Percentiles rank a stretch among this genome's conserved stretches.
Evolutionary conservation across 208 protist species (phyloP).

Genomic region (Herpetomonas muscarum): DNA sequence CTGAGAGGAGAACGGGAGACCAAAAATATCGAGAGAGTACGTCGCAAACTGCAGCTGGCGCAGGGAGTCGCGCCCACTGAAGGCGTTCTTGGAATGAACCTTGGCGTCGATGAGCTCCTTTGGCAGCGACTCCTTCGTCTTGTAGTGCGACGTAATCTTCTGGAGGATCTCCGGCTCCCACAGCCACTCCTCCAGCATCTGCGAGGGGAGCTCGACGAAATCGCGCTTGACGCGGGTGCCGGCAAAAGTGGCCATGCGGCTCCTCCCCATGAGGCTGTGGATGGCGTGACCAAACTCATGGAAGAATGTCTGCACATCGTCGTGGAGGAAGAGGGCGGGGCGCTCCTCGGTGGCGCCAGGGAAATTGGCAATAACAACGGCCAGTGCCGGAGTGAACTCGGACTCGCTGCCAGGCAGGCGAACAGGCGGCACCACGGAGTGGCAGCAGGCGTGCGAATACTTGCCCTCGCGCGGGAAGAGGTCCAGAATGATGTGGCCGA

Average conservation of each 20-base stretch:
- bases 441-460: slow-evolving; percentile 79
- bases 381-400: slow-evolving; percentile 68
- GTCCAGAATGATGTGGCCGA: slow-evolving; percentile 81
- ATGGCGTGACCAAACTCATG: slow-evolving; percentile 90
- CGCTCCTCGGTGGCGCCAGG: slow-evolving; percentile 53
- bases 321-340: slow-evolving; percentile 74
- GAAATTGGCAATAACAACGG: slow-evolving; percentile 82
- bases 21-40: slow-evolving; percentile 75
- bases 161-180: slow-evolving; percentile 82
- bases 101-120: slow-evolving; percentile 67
- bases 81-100: slow-evolving; percentile 72
- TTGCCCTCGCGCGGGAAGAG: slow-evolving; percentile 86
- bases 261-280: slow-evolving; percentile 73
- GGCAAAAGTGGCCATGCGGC: slow-evolving; percentile 72
- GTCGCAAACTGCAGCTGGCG: slow-evolving; percentile 77
- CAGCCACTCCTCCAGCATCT: slow-evolving; percentile 89
- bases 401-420: slow-evolving; percentile 34
- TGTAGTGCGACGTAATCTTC: slow-evolving; percentile 77
- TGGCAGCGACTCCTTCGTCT: slow-evolving; percentile 69
- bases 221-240: slow-evolving; percentile 76
- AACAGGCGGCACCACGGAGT: slow-evolving; percentile 69
- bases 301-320: slow-evolving; percentile 87
- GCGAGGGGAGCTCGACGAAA: slow-evolving; percentile 89
- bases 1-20: slow-evolving; percentile 56
- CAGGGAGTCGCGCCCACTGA: slow-evolving; percentile 60